Evolutionary conservation across 345 rosid genomes (phyloP).

Genomic region (Moricandia arvensis): DNA sequence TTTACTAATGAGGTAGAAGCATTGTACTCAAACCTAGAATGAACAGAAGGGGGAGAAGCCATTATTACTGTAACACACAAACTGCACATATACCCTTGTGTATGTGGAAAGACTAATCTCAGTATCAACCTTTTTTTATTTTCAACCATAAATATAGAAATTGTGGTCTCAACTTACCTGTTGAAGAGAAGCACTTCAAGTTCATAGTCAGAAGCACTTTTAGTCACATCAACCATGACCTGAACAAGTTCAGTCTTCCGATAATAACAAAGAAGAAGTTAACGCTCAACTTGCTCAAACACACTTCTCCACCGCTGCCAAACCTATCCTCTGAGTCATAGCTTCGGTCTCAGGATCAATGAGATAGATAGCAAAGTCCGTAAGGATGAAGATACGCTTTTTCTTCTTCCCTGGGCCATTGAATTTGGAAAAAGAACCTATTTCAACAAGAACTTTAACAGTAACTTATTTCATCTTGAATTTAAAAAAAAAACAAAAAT

Average conservation of each 20-base stretch:
- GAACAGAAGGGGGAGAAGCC: conserved; percentile 11
- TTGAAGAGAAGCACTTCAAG: conserved; percentile 82
- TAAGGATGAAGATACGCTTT: conserved; percentile 61
- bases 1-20: conserved; percentile 77
- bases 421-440: too few relatives aligned
- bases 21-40: conserved; percentile 70
- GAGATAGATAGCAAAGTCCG: conserved; percentile 75
- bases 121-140: too few relatives aligned
- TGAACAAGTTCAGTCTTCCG: conserved; percentile 88
- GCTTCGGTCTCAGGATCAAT: conserved; percentile 75
- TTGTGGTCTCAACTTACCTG: conserved; percentile 43
- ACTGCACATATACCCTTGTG: not conserved
- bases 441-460: too few relatives aligned
- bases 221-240: conserved; percentile 75
- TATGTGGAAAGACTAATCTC: too few relatives aligned
- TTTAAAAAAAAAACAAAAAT: too few relatives aligned
- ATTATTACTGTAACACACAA: not conserved
- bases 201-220: conserved; percentile 70
- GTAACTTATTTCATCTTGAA: too few relatives aligned
- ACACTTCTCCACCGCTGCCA: conserved; percentile 81
- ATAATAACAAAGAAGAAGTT: conserved; percentile 74
- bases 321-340: conserved; percentile 75
- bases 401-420: conserved; percentile 87
- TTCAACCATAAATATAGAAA: too few relatives aligned
- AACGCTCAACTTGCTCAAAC: conserved; percentile 77